A percentile compares a stretch with the other conserved stretches of the same genome.
phyloP scores from a whole-genome alignment of 2,329 filamentous ascomycete species.

The Claviceps sp. region DNA sequence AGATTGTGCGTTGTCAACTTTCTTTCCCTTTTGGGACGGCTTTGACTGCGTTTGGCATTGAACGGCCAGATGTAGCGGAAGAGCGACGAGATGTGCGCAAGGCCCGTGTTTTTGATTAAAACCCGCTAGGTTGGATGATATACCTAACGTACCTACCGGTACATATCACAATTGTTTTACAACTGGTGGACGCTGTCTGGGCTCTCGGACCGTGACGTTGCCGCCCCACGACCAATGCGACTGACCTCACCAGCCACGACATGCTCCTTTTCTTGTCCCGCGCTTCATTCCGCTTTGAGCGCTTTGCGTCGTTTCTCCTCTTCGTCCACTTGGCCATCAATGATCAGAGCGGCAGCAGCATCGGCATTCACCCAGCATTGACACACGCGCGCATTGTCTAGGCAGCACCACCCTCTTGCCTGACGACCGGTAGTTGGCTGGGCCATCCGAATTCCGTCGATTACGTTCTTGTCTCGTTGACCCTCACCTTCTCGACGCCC shows the following conservation, averaged over 20 bases:
- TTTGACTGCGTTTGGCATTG: no score
- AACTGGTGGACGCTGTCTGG: not conserved
- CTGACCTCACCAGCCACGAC: not conserved
- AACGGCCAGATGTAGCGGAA: no score
- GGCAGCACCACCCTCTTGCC: not conserved
- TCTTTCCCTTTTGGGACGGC: no score
- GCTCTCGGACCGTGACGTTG: not conserved
- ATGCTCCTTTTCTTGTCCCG: not conserved
- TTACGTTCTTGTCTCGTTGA: not conserved
- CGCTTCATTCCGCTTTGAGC: not conserved
- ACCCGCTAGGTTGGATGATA: no score
- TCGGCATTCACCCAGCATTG: not conserved
- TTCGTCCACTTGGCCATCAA: not conserved
- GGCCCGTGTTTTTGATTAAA: no score
- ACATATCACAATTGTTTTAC: not conserved
- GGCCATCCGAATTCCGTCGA: not conserved
- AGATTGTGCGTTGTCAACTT: no score
- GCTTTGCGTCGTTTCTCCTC: not conserved
- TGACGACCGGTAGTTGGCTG: not conserved
- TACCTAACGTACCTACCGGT: no score
- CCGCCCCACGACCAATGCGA: not conserved
- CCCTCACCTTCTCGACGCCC: not conserved
- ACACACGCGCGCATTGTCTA: not conserved
- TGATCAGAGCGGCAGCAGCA: not conserved
- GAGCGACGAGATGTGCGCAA: no score